Evolutionary conservation across 78 protist genomes (phyloP).

Genomic region (Protostelium mycophagum): DNA sequence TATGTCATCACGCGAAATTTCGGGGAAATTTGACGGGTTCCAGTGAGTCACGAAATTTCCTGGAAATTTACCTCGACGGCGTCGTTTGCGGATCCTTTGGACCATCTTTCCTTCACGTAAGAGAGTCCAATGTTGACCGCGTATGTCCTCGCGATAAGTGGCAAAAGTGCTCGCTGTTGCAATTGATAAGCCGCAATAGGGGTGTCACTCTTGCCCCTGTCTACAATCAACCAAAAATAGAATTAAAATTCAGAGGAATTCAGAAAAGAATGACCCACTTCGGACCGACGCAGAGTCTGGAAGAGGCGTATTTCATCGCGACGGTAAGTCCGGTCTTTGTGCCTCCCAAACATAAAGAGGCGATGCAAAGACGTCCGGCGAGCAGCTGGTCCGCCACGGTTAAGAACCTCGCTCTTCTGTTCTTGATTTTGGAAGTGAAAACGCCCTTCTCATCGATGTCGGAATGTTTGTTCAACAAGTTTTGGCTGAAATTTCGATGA

Average conservation of each 20-base stretch:
- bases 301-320: conserved; percentile 52
- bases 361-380: conserved; percentile 63
- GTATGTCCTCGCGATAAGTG: conserved; percentile 48
- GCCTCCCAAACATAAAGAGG: conserved; percentile 28
- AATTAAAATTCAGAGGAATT: no score
- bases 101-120: conserved; percentile 26
- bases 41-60: neutral
- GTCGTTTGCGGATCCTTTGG: conserved; percentile 31
- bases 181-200: neutral
- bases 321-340: conserved; percentile 44
- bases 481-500: neutral
- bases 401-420: conserved; percentile 43
- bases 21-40: conserved; percentile 7
- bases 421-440: conserved; percentile 40
- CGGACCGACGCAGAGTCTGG: conserved; percentile 50
- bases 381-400: conserved; percentile 58
- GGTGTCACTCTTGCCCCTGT: neutral
- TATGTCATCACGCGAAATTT: neutral
- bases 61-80: conserved; percentile 36
- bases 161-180: conserved; percentile 58
- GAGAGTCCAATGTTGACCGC: conserved; percentile 35
- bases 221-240: neutral
- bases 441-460: conserved; percentile 35
- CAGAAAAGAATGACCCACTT: neutral
- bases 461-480: conserved; percentile 41